Conservation (phyloP, 805 yeast genomes). For the Kazachstania viticola region DNA sequence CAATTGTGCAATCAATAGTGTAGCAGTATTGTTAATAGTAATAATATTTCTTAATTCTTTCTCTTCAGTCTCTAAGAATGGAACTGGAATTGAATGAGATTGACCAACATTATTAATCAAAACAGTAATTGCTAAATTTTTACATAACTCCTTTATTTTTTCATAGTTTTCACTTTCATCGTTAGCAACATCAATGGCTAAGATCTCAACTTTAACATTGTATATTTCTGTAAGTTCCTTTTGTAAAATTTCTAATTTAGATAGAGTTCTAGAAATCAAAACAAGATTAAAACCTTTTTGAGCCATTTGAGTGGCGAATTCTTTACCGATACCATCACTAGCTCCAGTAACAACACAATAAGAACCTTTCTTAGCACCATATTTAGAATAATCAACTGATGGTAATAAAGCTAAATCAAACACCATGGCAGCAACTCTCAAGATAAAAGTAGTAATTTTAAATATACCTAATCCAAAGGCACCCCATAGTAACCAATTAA, state of each 20-base stretch:
- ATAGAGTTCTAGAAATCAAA: slow-evolving; percentile 71
- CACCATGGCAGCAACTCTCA: slow-evolving; percentile 44
- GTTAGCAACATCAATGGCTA: slow-evolving; percentile 69
- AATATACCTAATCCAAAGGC: slow-evolving; percentile 51
- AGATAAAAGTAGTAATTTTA: slow-evolving; percentile 40
- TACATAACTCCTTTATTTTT: slow-evolving; percentile 34
- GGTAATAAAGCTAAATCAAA: slow-evolving; percentile 56
- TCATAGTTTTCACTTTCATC: slow-evolving; percentile 50
- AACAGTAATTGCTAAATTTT: slow-evolving; percentile 52
- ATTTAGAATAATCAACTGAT: slow-evolving; percentile 43
- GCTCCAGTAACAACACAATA: slow-evolving; percentile 99
- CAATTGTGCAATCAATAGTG: slow-evolving; percentile 73
- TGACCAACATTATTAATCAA: slow-evolving; percentile 90
- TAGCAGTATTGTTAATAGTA: slow-evolving; percentile 75
- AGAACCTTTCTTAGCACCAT: slow-evolving; percentile 59
- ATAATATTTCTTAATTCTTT: slow-evolving; percentile 70
- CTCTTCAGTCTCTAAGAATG: slow-evolving; percentile 70
- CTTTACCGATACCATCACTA: slow-evolving; percentile 95
- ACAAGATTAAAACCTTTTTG: slow-evolving; percentile 71
- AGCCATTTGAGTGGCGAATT: slow-evolving; percentile 80
- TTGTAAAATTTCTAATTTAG: slow-evolving; percentile 60
- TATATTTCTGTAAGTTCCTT: slow-evolving; percentile 48
- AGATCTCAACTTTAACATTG: slow-evolving; percentile 48
- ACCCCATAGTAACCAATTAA: slow-evolving; percentile 24
- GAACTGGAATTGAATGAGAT: slow-evolving; percentile 90